Evolutionary conservation across 768 basidiomycete genomes (phyloP).

Genomic region (Cubamyces sp.): DNA sequence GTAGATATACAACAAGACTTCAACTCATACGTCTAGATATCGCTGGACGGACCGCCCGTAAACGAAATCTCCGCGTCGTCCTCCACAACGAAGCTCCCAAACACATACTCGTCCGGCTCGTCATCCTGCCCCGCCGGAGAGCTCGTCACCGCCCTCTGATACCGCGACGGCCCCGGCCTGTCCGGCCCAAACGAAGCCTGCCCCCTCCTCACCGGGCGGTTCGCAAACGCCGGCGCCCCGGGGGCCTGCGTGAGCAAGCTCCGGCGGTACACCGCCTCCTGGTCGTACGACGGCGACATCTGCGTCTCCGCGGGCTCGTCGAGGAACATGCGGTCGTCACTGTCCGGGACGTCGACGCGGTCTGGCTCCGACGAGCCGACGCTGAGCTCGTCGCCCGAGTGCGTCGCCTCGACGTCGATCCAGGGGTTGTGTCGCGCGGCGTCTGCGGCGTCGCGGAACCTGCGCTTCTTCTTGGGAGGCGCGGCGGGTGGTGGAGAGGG

Average conservation of each 20-base stretch:
- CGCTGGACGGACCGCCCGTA: slow-evolving; percentile 15
- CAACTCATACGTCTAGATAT: neutral
- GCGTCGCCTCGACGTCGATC: slow-evolving; percentile 71
- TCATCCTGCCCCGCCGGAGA: slow-evolving; percentile 56
- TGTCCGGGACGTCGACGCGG: slow-evolving; percentile 49
- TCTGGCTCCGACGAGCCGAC: slow-evolving; percentile 62
- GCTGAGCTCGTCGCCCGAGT: slow-evolving; percentile 82
- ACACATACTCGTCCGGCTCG: slow-evolving; percentile 64
- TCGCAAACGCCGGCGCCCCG: slow-evolving; percentile 56
- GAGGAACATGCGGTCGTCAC: slow-evolving; percentile 71
- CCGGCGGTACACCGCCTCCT: slow-evolving; percentile 66
- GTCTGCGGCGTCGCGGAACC: slow-evolving; percentile 35
- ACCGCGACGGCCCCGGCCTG: slow-evolving; percentile 38
- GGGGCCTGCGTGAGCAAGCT: slow-evolving; percentile 76
- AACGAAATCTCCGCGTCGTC: slow-evolving; percentile 73
- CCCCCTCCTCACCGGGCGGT: slow-evolving; percentile 48
- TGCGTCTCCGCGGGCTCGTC: slow-evolving; percentile 69
- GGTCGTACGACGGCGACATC: slow-evolving; percentile 72
- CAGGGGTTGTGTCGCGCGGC: slow-evolving; percentile 48
- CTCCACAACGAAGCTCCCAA: slow-evolving; percentile 81
- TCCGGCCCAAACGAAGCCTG: slow-evolving; percentile 18
- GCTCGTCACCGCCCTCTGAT: slow-evolving; percentile 50
- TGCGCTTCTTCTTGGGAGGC: slow-evolving; percentile 32
- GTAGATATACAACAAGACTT: too few relatives aligned
- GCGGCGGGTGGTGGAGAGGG: slow-evolving; percentile 11